phyloP scores from a whole-genome alignment of 2,329 filamentous ascomycete genomes.

The Pseudogymnoascus sp. region DNA sequence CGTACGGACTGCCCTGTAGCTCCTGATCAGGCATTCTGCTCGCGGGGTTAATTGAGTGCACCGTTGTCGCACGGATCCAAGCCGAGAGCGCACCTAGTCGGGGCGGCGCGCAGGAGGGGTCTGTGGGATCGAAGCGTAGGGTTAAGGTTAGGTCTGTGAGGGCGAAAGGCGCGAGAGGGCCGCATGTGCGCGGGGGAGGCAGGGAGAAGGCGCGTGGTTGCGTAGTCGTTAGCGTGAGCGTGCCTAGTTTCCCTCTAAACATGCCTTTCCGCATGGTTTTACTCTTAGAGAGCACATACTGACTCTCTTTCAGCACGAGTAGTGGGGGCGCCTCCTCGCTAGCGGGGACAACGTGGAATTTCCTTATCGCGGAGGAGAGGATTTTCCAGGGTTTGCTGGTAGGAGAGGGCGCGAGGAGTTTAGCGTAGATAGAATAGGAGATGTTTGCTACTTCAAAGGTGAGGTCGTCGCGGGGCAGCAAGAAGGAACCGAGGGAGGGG shows the following conservation, averaged over 20 bases:
- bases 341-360: slow-evolving; percentile 26
- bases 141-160: not conserved
- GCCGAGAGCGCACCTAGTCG: not conserved
- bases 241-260: slow-evolving; percentile 30
- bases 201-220: slow-evolving; percentile 23
- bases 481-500: slow-evolving; percentile 25
- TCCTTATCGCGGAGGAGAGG: slow-evolving; percentile 12
- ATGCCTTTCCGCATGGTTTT: slow-evolving; percentile 29
- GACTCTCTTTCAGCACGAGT: slow-evolving; percentile 20
- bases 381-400: not conserved
- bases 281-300: slow-evolving; percentile 24
- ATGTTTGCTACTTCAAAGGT: slow-evolving; percentile 27
- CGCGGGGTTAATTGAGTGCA: not conserved
- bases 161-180: not conserved
- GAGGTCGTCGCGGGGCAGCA: slow-evolving; percentile 24
- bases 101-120: not conserved
- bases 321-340: slow-evolving; percentile 26
- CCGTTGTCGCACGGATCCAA: not conserved
- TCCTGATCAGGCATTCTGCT: not conserved
- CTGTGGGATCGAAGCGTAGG: not conserved
- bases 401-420: slow-evolving; percentile 17
- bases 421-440: slow-evolving; percentile 25
- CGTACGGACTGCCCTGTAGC: not conserved
- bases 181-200: not conserved
- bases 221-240: slow-evolving; percentile 26